Conservation (phyloP, 768 basidiomycete genomes). For the Hortiboletus campestris region DNA sequence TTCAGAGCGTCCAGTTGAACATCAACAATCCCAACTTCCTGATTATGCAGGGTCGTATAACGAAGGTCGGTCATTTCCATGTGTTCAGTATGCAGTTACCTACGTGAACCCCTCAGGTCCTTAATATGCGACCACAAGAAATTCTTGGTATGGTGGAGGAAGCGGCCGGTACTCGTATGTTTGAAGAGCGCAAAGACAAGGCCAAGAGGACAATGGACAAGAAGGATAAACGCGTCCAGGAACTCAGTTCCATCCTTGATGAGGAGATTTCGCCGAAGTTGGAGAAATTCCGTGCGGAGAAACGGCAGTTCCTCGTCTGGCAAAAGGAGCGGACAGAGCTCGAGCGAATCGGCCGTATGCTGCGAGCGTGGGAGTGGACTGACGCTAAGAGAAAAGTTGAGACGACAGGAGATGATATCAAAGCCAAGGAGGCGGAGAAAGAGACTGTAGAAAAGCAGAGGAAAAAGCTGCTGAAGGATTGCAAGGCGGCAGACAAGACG, state of each 20-base stretch:
- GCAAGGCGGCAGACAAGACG: conserved; percentile 65
- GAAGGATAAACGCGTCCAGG: conserved; percentile 94
- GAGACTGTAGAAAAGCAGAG: conserved; percentile 45
- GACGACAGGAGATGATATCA: conserved; percentile 56
- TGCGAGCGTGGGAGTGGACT: conserved; percentile 89
- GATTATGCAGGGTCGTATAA: conserved; percentile 99
- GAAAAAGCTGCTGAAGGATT: conserved; percentile 52
- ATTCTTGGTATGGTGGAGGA: conserved; percentile 99
- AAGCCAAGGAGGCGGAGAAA: conserved; percentile 48
- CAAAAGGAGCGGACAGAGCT: conserved; percentile 89
- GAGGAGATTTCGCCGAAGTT: conserved; percentile 96
- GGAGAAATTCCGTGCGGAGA: conserved; percentile 85
- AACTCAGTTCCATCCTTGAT: conserved; percentile 71
- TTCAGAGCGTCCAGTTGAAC: conserved; percentile 96
- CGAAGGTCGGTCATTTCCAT: conserved; percentile 59
- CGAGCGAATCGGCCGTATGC: conserved; percentile 75
- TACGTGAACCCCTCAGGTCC: conserved; percentile 42
- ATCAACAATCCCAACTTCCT: conserved; percentile 99
- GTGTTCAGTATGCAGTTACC: not conserved
- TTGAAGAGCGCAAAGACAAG: conserved; percentile 97
- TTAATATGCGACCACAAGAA: conserved; percentile 98
- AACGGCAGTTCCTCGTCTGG: conserved; percentile 82
- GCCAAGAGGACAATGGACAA: conserved; percentile 94
- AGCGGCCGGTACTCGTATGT: conserved; percentile 98
- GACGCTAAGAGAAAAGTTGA: conserved; percentile 52